These are phyloP conservation scores for Fusarium subglutinans DNA, from an alignment of 2,329 filamentous ascomycete genomes.

Conservation along the genomic window DNA sequence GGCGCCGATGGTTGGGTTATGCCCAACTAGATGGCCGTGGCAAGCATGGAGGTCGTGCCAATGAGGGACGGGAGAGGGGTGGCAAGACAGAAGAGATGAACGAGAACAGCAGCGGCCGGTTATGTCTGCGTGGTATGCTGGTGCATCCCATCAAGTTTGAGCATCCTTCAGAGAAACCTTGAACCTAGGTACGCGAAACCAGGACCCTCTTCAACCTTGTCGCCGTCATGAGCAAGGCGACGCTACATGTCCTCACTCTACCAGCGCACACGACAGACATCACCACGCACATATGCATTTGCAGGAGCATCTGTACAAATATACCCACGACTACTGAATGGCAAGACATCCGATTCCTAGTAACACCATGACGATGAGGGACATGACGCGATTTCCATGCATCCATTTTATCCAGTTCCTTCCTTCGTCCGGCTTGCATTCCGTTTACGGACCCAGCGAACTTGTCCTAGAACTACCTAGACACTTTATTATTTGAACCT, in stretches of 20 bases:
- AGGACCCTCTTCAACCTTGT: constrained; percentile 12
- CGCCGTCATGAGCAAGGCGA: constrained; percentile 45
- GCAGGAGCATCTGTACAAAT: constrained; percentile 45
- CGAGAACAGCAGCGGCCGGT: constrained; percentile 64
- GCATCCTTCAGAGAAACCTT: constrained; percentile 56
- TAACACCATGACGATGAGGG: constrained; percentile 31
- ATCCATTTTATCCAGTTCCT: constrained; percentile 37
- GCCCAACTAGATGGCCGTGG: constrained; percentile 62
- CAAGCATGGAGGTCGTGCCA: constrained; percentile 58
- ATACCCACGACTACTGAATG: constrained; percentile 43
- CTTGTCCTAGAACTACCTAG: constrained; percentile 43
- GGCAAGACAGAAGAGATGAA: constrained; percentile 62
- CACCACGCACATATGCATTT: constrained; percentile 44
- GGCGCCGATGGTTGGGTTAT: constrained; percentile 79
- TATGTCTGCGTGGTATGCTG: constrained; percentile 83
- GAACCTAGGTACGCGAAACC: constrained; percentile 3
- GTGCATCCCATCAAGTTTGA: constrained; percentile 83
- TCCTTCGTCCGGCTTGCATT: constrained; percentile 33
- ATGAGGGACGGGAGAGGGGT: constrained; percentile 58
- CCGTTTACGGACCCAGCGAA: constrained; percentile 37
- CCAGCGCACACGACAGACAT: constrained; percentile 41
- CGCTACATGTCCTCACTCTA: constrained; percentile 27
- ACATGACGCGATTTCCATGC: constrained; percentile 36
- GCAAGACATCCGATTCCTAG: constrained; percentile 37
- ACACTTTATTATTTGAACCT: constrained; percentile 43